phyloP scores from a whole-genome alignment of 768 basidiomycete genomes.

The Mycena metata region DNA sequence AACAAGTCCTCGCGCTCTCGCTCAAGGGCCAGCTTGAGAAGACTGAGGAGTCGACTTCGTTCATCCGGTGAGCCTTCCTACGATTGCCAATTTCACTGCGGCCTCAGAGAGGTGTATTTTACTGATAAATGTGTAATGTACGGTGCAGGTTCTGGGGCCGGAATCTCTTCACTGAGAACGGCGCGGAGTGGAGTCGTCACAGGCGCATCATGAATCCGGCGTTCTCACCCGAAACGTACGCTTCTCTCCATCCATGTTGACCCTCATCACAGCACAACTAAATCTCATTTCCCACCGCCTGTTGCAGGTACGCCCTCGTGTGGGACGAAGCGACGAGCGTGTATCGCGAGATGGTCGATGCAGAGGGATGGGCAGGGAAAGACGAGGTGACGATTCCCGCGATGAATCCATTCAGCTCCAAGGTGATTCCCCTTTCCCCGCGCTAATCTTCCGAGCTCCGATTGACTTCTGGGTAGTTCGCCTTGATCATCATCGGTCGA shows the following conservation, averaged over 20 bases:
- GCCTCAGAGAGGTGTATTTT: neutral
- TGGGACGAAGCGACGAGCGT: slow-evolving; percentile 2
- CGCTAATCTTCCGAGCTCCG: neutral
- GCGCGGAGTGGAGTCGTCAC: slow-evolving; percentile 23
- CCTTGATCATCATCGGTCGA: slow-evolving; percentile 11
- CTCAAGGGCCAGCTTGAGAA: slow-evolving; percentile 15
- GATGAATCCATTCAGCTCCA: neutral
- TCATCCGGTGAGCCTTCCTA: neutral
- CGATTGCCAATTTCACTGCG: too few relatives aligned
- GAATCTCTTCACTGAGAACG: slow-evolving; percentile 21
- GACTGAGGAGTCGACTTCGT: neutral
- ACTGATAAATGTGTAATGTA: neutral
- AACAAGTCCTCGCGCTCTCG: neutral
- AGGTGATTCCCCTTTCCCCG: neutral
- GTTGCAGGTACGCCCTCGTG: slow-evolving; percentile 1
- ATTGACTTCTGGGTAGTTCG: neutral
- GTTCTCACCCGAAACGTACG: slow-evolving; percentile 15
- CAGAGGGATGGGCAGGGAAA: slow-evolving; percentile 2
- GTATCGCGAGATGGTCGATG: slow-evolving; percentile 18
- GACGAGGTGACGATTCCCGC: neutral
- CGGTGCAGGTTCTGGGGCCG: slow-evolving; percentile 1
- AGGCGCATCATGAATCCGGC: slow-evolving; percentile 23
- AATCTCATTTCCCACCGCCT: neutral
- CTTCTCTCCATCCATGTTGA: too few relatives aligned
- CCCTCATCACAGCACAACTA: neutral